Base-by-base conservation (phyloP, 1,284 basidiomycete genomes). In the Grifola frondosa region DNA sequence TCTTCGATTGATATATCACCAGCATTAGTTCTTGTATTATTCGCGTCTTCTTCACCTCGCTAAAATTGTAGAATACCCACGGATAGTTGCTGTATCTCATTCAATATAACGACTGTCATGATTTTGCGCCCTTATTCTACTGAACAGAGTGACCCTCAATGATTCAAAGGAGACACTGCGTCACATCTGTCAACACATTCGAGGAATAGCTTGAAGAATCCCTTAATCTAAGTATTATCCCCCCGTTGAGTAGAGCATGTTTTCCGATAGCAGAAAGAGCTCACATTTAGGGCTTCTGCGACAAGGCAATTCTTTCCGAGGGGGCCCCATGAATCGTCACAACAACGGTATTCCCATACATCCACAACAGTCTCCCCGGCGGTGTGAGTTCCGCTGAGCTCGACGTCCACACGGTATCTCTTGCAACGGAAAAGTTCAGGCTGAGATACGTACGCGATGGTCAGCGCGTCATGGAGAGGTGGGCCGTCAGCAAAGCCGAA, bases 381-480 rank as follows among this genome's bases (percentile, higher is more conserved):
- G 4, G 83, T 79, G 51, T 82, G 77, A 20, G 65, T 64, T 3
- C 84, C 84, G 8, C 65, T 71, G 9, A 86, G 70, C 53, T 92
- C 90, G 13, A 89, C 74, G 52, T 93, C 90, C 0, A 92, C 88
- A 34, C 83, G 73, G 58, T 80, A 78, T 19, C 89, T 70, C 41
- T 63, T 75, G 28, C 67, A 66, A 15, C 62, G 61, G 63, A 91
- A 91, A 3, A 90, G 55, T 5, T 79, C 71, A 0, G 87, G 87
- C 15, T 66, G 61, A 1, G 79, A 74, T 25, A 91, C 69, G 48
- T 87, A 91, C 10, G 80, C 84, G 40, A 92, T 69, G 0, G 88
- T 87, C 23, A 92, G 71, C 0, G 88, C 80, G 54, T 93, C 91
- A 51, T 93, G 90, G 2, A 92, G 68, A 2, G 90, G 90, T 6